phyloP scores from a whole-genome alignment of 352 stramenopile genomes.

The Phytophthora ramorum region DNA sequence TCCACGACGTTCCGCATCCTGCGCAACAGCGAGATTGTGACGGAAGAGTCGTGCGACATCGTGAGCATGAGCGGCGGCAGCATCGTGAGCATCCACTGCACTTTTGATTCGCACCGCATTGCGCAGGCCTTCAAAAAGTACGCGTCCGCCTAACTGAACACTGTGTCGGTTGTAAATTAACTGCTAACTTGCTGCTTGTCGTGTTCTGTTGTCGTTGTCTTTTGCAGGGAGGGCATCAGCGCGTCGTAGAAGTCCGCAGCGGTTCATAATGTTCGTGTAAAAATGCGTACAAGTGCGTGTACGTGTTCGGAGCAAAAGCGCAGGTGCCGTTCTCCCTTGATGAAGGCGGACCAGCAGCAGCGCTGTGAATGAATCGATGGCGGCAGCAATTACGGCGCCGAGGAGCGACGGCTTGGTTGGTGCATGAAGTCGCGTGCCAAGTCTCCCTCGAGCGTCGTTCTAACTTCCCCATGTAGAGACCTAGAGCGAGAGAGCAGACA shows the following conservation, averaged over 20 bases:
- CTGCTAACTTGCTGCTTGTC: constrained; percentile 1
- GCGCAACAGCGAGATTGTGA: constrained; percentile 87
- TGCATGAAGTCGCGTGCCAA: constrained; percentile 6
- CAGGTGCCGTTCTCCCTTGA: constrained; percentile 10
- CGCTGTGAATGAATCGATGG: constrained; percentile 32
- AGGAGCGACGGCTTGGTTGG: neutral
- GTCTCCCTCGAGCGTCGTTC: neutral
- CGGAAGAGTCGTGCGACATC: constrained; percentile 89
- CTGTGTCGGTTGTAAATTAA: neutral
- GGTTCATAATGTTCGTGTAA: constrained; percentile 36
- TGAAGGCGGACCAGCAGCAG: constrained; percentile 17
- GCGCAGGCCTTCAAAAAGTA: constrained; percentile 88
- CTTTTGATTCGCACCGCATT: constrained; percentile 88
- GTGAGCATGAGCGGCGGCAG: constrained; percentile 73
- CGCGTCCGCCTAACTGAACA: constrained; percentile 25
- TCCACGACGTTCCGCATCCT: constrained; percentile 89
- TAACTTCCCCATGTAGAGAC: constrained; percentile 40
- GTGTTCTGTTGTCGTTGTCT: constrained; percentile 22
- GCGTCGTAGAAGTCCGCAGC: constrained; percentile 56
- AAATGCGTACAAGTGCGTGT: constrained; percentile 46
- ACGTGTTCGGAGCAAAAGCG: constrained; percentile 28
- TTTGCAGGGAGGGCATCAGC: constrained; percentile 73
- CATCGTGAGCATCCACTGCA: constrained; percentile 89
- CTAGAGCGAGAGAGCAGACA: constrained; percentile 42
- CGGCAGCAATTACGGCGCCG: neutral